Base-by-base conservation (phyloP, 306 rosid species). In the Notholithocarpus densiflorus region DNA sequence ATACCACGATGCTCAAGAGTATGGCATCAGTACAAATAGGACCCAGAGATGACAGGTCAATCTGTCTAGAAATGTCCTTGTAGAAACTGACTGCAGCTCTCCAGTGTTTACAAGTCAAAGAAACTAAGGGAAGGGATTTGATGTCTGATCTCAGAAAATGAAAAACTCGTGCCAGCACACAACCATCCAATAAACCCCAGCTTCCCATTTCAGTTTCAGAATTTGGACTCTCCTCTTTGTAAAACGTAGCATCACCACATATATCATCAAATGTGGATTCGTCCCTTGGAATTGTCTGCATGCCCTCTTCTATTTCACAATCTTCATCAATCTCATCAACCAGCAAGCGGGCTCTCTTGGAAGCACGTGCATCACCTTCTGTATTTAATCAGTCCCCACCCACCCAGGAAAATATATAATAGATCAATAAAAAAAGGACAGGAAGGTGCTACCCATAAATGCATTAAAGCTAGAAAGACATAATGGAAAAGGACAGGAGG, bases 91-190 rank as follows among this genome's bases (percentile, higher is more conserved):
- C 91, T 52, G 89, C 84, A 82, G 96, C 82, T 83, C 87, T 90
- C 99, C 99, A 96, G 79, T 85, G 98, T 86, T 89, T 90, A 86
- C 99, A 96, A 74, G 98, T 93, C 82, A 83, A 51, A 62, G 99
- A 89, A 76, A 98, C 96, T 70, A 87, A 82, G 62, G 78, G 73
- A 82, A 93, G 93, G 79, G 99, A 89, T 85, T 87, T 90, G 75
- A 91, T 79, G 85, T 96, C 96, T 31, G 89, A 84, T 83, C 93
- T 89, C 85, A 96, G 55, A 88, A 80, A 87, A 81, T 96, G 98
- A 85, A 96, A 93, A 37, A 96, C 81, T 26, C 90, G 86, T 3
- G 94, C 98, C 77, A 96, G 82, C 75, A 92, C 75, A 73, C 74
- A 87, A 65, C 96, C 98, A 81, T 90, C 86, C 84, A 96, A 88